Conservation (phyloP, 2,329 filamentous ascomycete species). For the Phaeosphaeriaceae sp. region DNA sequence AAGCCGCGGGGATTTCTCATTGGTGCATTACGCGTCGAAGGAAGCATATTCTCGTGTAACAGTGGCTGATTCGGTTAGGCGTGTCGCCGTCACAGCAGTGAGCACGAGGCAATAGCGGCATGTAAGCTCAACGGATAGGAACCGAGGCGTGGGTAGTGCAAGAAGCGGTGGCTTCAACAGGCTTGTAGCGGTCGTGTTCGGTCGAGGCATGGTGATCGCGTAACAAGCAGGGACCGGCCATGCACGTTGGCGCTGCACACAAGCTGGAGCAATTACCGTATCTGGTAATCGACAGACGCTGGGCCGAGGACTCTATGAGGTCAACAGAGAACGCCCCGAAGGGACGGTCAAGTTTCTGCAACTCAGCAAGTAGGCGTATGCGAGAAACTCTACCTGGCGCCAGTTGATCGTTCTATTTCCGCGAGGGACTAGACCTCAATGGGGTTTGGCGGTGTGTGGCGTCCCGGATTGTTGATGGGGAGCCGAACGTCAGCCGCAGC, state of each 20-base stretch:
- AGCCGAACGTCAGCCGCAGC: slow-evolving; percentile 29
- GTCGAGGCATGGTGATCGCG: slow-evolving; percentile 19
- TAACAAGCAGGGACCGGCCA: slow-evolving; percentile 18
- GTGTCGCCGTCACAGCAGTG: slow-evolving; percentile 13
- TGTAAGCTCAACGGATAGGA: slow-evolving; percentile 14
- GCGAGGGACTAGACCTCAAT: slow-evolving; percentile 13
- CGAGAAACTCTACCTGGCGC: slow-evolving; percentile 25
- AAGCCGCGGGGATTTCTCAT: slow-evolving; percentile 12
- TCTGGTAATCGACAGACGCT: slow-evolving; percentile 16
- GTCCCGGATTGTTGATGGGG: slow-evolving; percentile 36
- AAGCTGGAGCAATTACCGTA: slow-evolving; percentile 8
- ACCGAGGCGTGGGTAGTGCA: slow-evolving; percentile 23
- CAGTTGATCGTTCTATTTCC: slow-evolving; percentile 20
- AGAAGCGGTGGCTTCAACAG: slow-evolving; percentile 20
- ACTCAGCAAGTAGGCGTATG: slow-evolving; percentile 17
- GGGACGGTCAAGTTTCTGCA: slow-evolving; percentile 10
- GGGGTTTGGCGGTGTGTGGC: slow-evolving; percentile 17
- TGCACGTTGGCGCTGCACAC: slow-evolving; percentile 18
- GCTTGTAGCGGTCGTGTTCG: slow-evolving; percentile 20
- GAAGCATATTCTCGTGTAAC: slow-evolving; percentile 14
- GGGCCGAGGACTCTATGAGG: slow-evolving; percentile 17
- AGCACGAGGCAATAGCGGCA: slow-evolving; percentile 8
- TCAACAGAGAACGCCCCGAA: slow-evolving; percentile 13
- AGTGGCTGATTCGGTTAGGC: slow-evolving; percentile 22
- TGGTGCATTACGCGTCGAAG: slow-evolving; percentile 7